phyloP scores from a whole-genome alignment of 1,284 basidiomycete genomes.

The Cryptococcus sp. region DNA sequence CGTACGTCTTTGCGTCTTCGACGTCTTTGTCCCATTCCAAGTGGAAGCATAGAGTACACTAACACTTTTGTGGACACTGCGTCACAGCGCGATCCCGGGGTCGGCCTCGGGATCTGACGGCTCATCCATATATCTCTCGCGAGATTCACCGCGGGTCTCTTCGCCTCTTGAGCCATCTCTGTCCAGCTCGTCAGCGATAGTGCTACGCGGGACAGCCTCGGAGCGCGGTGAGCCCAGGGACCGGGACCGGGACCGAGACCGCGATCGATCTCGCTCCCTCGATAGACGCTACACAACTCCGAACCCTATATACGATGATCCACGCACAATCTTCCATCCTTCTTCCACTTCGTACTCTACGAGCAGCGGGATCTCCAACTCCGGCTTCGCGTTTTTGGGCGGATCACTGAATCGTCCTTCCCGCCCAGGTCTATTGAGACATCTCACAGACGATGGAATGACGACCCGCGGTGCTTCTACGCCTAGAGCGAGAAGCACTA shows the following conservation, averaged over 20 bases:
- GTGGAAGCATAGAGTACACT: not conserved
- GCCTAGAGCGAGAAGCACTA: conserved; percentile 11
- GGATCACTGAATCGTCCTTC: conserved; percentile 10
- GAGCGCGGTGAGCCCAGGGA: not conserved
- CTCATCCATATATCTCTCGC: conserved; percentile 6
- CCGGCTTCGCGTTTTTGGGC: conserved; percentile 1
- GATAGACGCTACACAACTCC: conserved; percentile 4
- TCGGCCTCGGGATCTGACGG: conserved; percentile 15
- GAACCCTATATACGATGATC: conserved; percentile 43
- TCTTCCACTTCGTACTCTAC: conserved; percentile 7
- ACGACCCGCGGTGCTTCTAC: conserved; percentile 10
- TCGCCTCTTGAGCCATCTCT: conserved; percentile 22
- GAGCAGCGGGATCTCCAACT: not conserved
- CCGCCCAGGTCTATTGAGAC: conserved; percentile 20
- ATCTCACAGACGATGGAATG: conserved; percentile 29
- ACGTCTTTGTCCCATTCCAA: not conserved
- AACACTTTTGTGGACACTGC: too few species aligned
- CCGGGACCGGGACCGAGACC: too few species aligned
- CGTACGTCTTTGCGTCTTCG: conserved; percentile 11
- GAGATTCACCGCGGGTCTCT: conserved; percentile 15
- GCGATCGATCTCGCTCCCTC: not conserved
- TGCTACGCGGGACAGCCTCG: not conserved
- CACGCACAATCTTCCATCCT: conserved; percentile 30
- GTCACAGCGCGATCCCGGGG: conserved; percentile 19
- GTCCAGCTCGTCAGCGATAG: conserved; percentile 1